Conservation (phyloP, 306 rosid species). For the Quercus gilva region DNA sequence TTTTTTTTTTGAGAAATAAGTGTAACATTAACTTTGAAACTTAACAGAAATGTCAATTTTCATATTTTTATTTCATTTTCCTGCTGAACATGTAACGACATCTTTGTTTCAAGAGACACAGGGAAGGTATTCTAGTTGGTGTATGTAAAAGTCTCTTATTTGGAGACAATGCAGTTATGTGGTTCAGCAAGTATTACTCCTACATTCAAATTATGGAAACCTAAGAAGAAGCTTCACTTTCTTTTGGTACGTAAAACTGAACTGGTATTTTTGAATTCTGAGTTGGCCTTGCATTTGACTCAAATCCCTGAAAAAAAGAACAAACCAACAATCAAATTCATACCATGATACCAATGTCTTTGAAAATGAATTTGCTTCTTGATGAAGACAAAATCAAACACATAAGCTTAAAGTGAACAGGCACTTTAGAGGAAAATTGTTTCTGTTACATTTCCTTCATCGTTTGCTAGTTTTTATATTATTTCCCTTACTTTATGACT, state of each 20-base stretch:
- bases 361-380: not conserved
- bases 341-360: not conserved
- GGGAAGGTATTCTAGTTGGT: no score
- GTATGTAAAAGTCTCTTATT: not conserved
- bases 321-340: slow-evolving; percentile 1
- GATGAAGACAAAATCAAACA: no score
- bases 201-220: not conserved
- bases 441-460: not conserved
- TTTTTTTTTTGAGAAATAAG: no score
- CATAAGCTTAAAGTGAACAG: no score
- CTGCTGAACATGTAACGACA: not conserved
- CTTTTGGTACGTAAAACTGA: slow-evolving; percentile 31
- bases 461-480: not conserved
- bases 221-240: slow-evolving; percentile 11
- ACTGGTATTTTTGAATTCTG: slow-evolving; percentile 46
- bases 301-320: slow-evolving; percentile 36
- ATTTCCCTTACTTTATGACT: no score
- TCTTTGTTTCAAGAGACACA: not conserved
- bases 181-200: not conserved
- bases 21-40: not conserved
- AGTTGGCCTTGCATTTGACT: slow-evolving; percentile 65
- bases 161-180: not conserved
- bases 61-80: not conserved
- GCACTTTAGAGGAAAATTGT: not conserved
- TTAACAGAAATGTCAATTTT: not conserved